Evolutionary conservation across 2,329 filamentous ascomycete genomes (phyloP), one percentile per base, ranked within the genome.

Genomic region (Bipolaris gigantea): DNA sequence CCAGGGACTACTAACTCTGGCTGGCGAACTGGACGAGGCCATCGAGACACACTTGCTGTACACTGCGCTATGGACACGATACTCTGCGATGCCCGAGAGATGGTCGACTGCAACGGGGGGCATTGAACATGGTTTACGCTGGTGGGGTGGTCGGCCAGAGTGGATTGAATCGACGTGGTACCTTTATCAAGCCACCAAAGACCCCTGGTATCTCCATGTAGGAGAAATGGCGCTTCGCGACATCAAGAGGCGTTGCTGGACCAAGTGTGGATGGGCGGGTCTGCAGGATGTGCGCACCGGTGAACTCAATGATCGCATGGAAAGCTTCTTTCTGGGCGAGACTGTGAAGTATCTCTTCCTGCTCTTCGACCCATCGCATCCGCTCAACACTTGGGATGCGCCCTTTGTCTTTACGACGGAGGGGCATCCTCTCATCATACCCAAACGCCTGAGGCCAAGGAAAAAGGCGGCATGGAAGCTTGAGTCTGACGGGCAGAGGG

Each of bases 81-180:
- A 96, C 71, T 88, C 90, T n/a, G 93, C 92, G 3, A 81, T 99
- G 45, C 94, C 94, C 4, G 94, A 99, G 74, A 83, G 94, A 63
- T 99, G 92, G 92, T 96, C 93, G 36, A 86, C 94, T 46, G 85
- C 86, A 46, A 90, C 92, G 21, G 89, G 89, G 25, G 86, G 88
- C 49, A 88, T 97, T 42, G 94, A 97, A 70, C 86, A 88, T 16
- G 90, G 91, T 9, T 84, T 97, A 23, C 86, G 88, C 10, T 97
- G 94, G 91, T 99, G 95, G 89, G 91, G 91, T 10, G 90, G 95
- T 19, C 85, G 94, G 21, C 94, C 94, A 5, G 94, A 99, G 73
- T 97, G 97, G 70, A 92, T 97, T 63, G 94, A 99, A 75, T 97
- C 92, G 1, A 96, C 90, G 0, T 99, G 96, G 76, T 90, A 97